A percentile compares a stretch with the other conserved stretches of the same genome.
These are phyloP conservation scores for Ophiostoma tasmaniense DNA, from an alignment of 2,329 filamentous ascomycete species.

Conservation along the genomic window DNA sequence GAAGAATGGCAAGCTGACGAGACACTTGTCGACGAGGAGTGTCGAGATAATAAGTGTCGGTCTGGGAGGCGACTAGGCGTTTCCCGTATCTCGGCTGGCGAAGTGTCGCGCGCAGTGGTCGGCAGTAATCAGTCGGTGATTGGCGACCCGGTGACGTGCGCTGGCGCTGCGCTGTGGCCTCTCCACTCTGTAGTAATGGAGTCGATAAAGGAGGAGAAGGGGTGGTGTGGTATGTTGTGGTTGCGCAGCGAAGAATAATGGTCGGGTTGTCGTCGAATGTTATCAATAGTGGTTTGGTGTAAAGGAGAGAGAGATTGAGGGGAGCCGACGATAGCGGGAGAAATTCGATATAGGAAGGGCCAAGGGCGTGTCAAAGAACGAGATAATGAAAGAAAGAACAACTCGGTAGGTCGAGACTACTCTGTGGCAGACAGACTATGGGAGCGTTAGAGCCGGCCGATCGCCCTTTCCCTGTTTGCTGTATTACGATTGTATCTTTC, in stretches of 20 bases:
- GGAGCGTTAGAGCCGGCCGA: not conserved
- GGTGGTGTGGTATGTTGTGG: not conserved
- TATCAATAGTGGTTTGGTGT: not conserved
- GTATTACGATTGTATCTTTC: constrained; percentile 1
- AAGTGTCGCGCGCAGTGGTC: not conserved
- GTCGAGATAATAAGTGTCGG: constrained; percentile 3
- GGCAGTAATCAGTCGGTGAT: constrained; percentile 3
- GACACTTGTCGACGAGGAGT: not conserved
- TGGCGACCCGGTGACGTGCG: constrained; percentile 15
- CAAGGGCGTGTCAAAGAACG: not conserved
- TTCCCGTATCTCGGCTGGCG: constrained; percentile 5
- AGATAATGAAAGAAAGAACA: not conserved
- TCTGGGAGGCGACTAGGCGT: not conserved
- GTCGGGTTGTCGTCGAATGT: not conserved
- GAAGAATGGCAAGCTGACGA: not conserved
- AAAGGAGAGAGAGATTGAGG: not conserved
- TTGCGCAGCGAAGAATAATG: not conserved
- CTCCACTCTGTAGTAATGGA: constrained; percentile 6
- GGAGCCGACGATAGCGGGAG: not conserved
- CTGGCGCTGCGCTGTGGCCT: constrained; percentile 11
- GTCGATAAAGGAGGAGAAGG: not conserved
- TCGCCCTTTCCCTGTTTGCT: constrained; percentile 10
- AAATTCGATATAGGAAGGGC: not conserved
- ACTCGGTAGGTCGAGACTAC: not conserved
- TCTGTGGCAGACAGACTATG: not conserved